These are phyloP conservation scores for Polytolypa hystricis DNA, from an alignment of 2,329 filamentous ascomycete species.

Conservation along the genomic window DNA sequence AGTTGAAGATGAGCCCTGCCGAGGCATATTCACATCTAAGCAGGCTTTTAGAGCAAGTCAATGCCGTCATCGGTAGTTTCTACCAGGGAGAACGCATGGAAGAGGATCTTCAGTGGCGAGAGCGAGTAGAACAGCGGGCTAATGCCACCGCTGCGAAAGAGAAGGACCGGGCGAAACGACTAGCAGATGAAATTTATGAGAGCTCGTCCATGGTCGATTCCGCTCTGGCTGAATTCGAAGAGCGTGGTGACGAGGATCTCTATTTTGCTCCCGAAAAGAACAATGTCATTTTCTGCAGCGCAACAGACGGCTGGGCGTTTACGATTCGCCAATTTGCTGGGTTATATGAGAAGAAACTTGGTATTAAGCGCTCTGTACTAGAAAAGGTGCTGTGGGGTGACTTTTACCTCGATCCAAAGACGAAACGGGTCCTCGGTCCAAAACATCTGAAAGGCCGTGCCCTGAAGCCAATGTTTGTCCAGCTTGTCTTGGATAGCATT, in stretches of 20 bases:
- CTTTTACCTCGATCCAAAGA: conserved; percentile 93
- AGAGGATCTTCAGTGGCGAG: conserved; percentile 90
- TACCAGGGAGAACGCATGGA: conserved; percentile 98
- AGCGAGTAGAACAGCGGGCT: conserved; percentile 77
- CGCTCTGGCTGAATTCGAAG: conserved; percentile 58
- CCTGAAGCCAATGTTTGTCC: conserved; percentile 94
- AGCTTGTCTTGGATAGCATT: conserved; percentile 86
- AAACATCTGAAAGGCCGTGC: conserved; percentile 89
- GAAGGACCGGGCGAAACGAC: conserved; percentile 31
- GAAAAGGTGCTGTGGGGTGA: conserved; percentile 96
- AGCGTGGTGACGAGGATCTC: conserved; percentile 88
- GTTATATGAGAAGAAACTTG: conserved; percentile 92
- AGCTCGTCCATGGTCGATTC: conserved; percentile 39
- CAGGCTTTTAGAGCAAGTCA: conserved; percentile 88
- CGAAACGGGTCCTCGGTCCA: conserved; percentile 77
- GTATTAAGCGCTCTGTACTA: conserved; percentile 75
- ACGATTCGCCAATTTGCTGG: conserved; percentile 88
- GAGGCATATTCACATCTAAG: conserved; percentile 85
- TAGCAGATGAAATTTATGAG: conserved; percentile 35
- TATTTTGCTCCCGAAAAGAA: conserved; percentile 98
- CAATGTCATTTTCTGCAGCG: conserved; percentile 97
- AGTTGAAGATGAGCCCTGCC: conserved; percentile 81
- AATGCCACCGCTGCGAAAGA: conserved; percentile 59
- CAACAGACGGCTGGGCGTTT: conserved; percentile 98
- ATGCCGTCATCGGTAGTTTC: conserved; percentile 93